Evolutionary conservation across 1,284 basidiomycete species (phyloP), one percentile per base, ranked within the genome.

Genomic region (Omphalotus olearius): DNA sequence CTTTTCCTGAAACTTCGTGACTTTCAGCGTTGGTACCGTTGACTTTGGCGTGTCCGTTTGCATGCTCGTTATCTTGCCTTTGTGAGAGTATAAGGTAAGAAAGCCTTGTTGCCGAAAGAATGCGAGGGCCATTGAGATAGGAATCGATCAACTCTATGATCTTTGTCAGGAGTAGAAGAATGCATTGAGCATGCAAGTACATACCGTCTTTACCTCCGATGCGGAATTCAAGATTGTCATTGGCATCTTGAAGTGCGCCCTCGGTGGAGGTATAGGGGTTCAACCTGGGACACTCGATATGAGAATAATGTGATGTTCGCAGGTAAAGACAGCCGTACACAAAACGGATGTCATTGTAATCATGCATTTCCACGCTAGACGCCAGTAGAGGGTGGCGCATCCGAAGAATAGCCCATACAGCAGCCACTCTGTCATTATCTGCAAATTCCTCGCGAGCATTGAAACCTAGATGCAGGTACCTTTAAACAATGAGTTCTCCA

Each of bases 91-190:
- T 70, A 51, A 93, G 77, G 60, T 83, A 85, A 1, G 88, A 85
- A 35, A 92, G 76, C 2, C 84, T 74, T 1, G 77, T 64, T 59
- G 85, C 80, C 2, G 85, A 86, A 6, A 94, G 75, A 0, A 80
- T 86, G 16, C 88, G 77, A 1, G 82, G 73, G 1, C 88, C 88
- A 58, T 91, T 91, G 41, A 91, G 70, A 62, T 90, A 91, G 0
- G 67, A 60, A 52, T 84, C 75, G 52, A 90, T 78, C 7, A 90
- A 68, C 46, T 78, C 85, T 85, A 33, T 2, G 9, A 56, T 6
- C 23, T 14, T 2, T 37, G 45, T 40, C n/a, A 48, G 38, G 44
- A 45, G 43, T 26, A 52, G 3, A 13, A 33, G 9, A 33, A 9
- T 9, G 4, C 9, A 4, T 33, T n/a, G 33, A 20, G 40, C 50